These are phyloP conservation scores for Myriosclerotinia curreyana DNA, from an alignment of 2,329 filamentous ascomycete species.

Conservation along the genomic window DNA sequence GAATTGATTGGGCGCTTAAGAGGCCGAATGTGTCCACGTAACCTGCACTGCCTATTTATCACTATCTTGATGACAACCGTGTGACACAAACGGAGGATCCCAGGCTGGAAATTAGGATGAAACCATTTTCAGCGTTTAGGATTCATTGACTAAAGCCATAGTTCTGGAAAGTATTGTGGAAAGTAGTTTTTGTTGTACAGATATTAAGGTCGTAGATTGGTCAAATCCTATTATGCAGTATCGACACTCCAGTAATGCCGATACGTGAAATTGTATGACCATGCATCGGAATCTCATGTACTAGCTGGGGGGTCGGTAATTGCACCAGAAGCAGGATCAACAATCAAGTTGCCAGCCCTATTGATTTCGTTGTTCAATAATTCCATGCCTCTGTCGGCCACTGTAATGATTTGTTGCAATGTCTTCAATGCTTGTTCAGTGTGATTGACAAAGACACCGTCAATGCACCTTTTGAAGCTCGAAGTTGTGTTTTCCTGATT, in stretches of 20 bases:
- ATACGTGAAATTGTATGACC: background rate
- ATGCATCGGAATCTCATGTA: background rate
- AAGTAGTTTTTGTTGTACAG: background rate
- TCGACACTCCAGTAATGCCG: background rate
- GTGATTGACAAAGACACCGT: conserved; percentile 39
- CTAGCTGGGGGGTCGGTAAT: background rate
- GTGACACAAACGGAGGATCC: background rate
- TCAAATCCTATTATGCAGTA: background rate
- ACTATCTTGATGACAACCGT: background rate
- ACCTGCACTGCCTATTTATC: background rate
- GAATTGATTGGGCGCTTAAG: background rate
- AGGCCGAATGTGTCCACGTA: background rate
- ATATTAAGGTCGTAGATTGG: background rate
- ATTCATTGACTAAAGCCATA: background rate
- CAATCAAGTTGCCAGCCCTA: conserved; percentile 7
- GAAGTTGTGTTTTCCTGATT: conserved; percentile 37
- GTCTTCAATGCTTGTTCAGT: conserved; percentile 37
- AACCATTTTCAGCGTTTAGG: background rate
- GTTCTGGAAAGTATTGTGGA: background rate
- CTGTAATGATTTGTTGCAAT: conserved; percentile 37
- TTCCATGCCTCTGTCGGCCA: conserved; percentile 38
- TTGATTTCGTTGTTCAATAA: conserved; percentile 30
- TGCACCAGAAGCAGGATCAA: background rate
- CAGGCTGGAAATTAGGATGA: background rate
- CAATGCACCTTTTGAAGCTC: conserved; percentile 36